Conservation (phyloP, 805 yeast genomes). For the Priceomyces melissophilus region DNA sequence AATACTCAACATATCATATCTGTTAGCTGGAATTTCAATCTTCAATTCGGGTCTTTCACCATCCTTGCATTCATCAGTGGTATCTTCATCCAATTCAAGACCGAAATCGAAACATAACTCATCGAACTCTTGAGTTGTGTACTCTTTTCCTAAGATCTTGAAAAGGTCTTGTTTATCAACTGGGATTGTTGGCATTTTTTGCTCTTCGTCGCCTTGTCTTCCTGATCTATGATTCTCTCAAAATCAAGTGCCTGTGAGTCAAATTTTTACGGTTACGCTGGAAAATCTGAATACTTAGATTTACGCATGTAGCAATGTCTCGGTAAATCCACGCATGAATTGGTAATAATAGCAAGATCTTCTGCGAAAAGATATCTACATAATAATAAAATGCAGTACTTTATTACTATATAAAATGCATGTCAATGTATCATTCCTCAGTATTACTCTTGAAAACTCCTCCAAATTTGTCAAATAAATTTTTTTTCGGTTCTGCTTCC, state of each 20-base stretch:
- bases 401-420: too few relatives aligned
- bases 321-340: too few relatives aligned
- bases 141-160: slow-evolving; percentile 59
- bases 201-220: too few relatives aligned
- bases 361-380: too few relatives aligned
- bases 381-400: too few relatives aligned
- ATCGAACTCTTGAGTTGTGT: slow-evolving; percentile 87
- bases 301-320: too few relatives aligned
- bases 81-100: slow-evolving; percentile 95
- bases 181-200: slow-evolving; percentile 87
- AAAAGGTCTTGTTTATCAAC: slow-evolving; percentile 93
- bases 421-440: too few relatives aligned
- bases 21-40: slow-evolving; percentile 96
- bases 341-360: too few relatives aligned
- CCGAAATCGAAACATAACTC: slow-evolving; percentile 98
- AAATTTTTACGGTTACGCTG: slow-evolving; percentile 1
- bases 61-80: slow-evolving; percentile 68
- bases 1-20: slow-evolving; percentile 96
- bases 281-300: too few relatives aligned
- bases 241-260: background rate
- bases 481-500: slow-evolving; percentile 6
- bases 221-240: too few relatives aligned
- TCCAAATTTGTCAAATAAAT: slow-evolving; percentile 3
- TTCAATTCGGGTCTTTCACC: slow-evolving; percentile 95
- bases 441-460: too few relatives aligned